A percentile compares a stretch with the other conserved stretches of the same genome.
Conservation (phyloP, 148 eudicot species). For the Fagopyrum homotropicum region DNA sequence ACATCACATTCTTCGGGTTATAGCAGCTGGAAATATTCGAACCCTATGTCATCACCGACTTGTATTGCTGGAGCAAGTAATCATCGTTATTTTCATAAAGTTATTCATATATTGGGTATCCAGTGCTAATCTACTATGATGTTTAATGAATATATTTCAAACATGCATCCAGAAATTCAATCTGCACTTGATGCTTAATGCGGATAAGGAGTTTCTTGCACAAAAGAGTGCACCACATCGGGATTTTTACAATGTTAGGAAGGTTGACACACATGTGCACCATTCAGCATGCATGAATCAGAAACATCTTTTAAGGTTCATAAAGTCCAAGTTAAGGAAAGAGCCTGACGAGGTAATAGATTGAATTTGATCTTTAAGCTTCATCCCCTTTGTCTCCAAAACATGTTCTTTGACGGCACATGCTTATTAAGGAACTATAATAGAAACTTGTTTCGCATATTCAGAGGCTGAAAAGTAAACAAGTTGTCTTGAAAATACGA, state of each 20-base stretch:
- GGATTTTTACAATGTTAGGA: conserved; percentile 96
- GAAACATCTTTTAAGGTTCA: conserved; percentile 95
- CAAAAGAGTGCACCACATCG: conserved; percentile 99
- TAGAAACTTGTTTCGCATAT: no score
- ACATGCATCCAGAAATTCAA: conserved; percentile 74
- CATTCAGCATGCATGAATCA: conserved; percentile 99
- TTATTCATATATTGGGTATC: background rate
- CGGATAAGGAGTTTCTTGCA: conserved; percentile 96
- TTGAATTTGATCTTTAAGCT: conserved; percentile 1
- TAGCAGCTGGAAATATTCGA: conserved; percentile 93
- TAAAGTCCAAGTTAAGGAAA: conserved; percentile 93
- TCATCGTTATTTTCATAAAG: conserved; percentile 4
- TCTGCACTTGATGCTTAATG: conserved; percentile 99
- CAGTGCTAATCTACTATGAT: conserved; percentile 1
- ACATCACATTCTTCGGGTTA: conserved; percentile 95
- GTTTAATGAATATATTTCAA: conserved; percentile 18
- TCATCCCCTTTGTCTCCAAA: background rate
- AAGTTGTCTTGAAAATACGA: no score
- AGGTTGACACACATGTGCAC: conserved; percentile 98
- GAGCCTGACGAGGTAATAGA: conserved; percentile 91
- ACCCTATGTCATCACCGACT: conserved; percentile 92
- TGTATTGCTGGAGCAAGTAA: conserved; percentile 86
- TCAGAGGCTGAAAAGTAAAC: no score
- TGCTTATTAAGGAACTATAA: no score
- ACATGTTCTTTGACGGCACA: no score